phyloP scores from a whole-genome alignment of 257 asterid genomes.

The Lantana camara region DNA sequence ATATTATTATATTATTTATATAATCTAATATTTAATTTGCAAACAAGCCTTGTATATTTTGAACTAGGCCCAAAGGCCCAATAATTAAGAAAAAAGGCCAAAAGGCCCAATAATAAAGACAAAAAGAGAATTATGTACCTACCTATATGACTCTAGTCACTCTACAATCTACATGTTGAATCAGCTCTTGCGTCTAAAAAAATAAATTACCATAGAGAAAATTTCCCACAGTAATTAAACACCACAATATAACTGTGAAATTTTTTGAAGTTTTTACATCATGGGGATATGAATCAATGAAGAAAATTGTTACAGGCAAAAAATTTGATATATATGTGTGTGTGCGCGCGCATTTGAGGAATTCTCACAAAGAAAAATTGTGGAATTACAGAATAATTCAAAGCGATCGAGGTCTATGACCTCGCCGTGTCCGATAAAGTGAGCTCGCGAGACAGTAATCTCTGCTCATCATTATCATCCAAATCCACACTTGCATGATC shows the following conservation, averaged over 20 bases:
- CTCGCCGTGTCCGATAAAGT: constrained; percentile 28
- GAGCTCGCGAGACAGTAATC: constrained; percentile 45
- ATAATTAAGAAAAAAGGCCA: too few species aligned
- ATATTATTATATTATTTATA: too few species aligned
- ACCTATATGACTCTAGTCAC: too few species aligned
- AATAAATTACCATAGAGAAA: too few species aligned
- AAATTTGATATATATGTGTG: not conserved
- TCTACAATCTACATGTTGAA: too few species aligned
- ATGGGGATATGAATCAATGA: not conserved
- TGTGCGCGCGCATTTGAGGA: not conserved
- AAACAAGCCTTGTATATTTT: too few species aligned
- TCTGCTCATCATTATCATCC: constrained; percentile 52
- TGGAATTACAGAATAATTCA: too few species aligned
- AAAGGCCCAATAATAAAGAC: too few species aligned
- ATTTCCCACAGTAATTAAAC: not conserved
- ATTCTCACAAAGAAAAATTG: not conserved
- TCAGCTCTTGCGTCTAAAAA: too few species aligned
- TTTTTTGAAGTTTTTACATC: not conserved
- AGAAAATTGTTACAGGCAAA: not conserved
- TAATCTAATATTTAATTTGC: too few species aligned
- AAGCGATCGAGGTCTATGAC: constrained; percentile 5
- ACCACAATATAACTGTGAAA: not conserved
- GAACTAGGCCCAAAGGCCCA: too few species aligned
- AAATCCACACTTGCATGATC: constrained; percentile 38
- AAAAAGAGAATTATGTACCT: too few species aligned